Base-by-base conservation (phyloP, 2,329 filamentous ascomycete genomes). In the Tolypocladium tundrense region DNA sequence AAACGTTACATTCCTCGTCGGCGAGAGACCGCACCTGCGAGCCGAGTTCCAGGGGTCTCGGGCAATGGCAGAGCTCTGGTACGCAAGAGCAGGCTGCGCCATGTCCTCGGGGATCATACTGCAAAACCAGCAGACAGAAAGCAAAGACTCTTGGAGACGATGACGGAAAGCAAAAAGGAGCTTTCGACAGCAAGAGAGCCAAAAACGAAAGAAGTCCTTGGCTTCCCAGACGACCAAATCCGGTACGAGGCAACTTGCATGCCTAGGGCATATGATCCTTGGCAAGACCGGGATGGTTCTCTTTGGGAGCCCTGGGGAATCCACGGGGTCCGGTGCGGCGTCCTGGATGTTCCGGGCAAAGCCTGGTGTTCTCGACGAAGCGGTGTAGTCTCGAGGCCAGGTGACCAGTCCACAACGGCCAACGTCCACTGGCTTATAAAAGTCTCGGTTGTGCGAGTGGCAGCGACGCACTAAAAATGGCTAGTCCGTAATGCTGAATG, bases 1-100 rank as follows among this genome's bases (percentile, higher is more conserved):
- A 43, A 24, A 31, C 13, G 33, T 54, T 37, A 19, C 57, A 54
- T 31, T 53, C 27, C 11, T 35, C 10, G 53, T 21, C 19, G 39
- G 21, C 42, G 54, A 42, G 57, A 60, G 50, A 60, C 58, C 78
- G 75, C 76, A 83, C 80, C 79, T 83, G 72, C 76, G 78, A 63
- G 75, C 72, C 62, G 77, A 68, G 62, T 75, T 75, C 79, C 79
- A 82, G 59, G 77, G 73, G 64, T 77, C 74, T 69, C 73, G 75
- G 60, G 77, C 70, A 69, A 75, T 73, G 66, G 71, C 70, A 63
- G 77, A 67, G 61, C 69, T 72, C 67, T 74, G 76, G 70, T 79
- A 80, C 61, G 74, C 71, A 72, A 77, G 73, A 57, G 79, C 75
- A 66, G 75, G 72, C 62, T 77, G 76, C 51, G 75, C 72, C 76